A percentile compares a stretch with the other conserved stretches of the same genome.
These are phyloP conservation scores for Raffaelea ambrosiae DNA, from an alignment of 2,329 filamentous ascomycete genomes.

Conservation along the genomic window DNA sequence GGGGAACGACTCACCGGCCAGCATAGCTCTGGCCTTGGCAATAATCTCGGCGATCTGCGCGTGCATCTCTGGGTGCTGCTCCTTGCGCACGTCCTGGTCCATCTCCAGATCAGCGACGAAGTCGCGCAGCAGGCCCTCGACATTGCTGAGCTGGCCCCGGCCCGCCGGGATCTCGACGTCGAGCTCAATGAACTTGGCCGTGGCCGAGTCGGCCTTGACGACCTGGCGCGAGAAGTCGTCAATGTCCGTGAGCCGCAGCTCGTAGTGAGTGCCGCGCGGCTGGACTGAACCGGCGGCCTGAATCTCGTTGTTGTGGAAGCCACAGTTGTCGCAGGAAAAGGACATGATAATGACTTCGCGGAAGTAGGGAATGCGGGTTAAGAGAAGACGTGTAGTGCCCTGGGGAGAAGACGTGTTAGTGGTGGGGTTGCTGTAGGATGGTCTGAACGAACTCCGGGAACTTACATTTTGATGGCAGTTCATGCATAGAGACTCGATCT, in stretches of 20 bases:
- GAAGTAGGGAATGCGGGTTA: slow-evolving; percentile 94
- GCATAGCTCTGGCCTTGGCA: slow-evolving; percentile 64
- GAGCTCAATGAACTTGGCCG: slow-evolving; percentile 80
- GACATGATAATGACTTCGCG: slow-evolving; percentile 97
- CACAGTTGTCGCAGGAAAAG: slow-evolving; percentile 84
- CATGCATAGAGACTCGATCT: slow-evolving; percentile 77
- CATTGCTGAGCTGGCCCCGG: slow-evolving; percentile 83
- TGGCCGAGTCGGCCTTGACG: slow-evolving; percentile 82
- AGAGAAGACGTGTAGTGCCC: slow-evolving; percentile 74
- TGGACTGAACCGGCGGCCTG: slow-evolving; percentile 90
- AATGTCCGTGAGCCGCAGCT: slow-evolving; percentile 64
- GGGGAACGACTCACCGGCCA: slow-evolving; percentile 69
- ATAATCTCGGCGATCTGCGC: slow-evolving; percentile 73
- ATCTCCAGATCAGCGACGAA: slow-evolving; percentile 73
- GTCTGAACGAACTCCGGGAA: slow-evolving; percentile 5
- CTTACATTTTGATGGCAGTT: slow-evolving; percentile 71
- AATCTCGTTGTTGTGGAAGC: slow-evolving; percentile 85
- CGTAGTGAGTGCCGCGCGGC: slow-evolving; percentile 76
- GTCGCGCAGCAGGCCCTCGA: slow-evolving; percentile 76
- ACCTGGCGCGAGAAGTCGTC: slow-evolving; percentile 78
- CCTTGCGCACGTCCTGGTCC: slow-evolving; percentile 75
- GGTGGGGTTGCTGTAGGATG: background rate
- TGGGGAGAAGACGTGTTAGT: no score
- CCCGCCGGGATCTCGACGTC: slow-evolving; percentile 90
- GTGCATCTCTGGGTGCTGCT: slow-evolving; percentile 67